Percentiles rank a stretch among this genome's conserved stretches.
phyloP scores from a whole-genome alignment of 2,329 filamentous ascomycete genomes.

The Hypoxylon sp. region DNA sequence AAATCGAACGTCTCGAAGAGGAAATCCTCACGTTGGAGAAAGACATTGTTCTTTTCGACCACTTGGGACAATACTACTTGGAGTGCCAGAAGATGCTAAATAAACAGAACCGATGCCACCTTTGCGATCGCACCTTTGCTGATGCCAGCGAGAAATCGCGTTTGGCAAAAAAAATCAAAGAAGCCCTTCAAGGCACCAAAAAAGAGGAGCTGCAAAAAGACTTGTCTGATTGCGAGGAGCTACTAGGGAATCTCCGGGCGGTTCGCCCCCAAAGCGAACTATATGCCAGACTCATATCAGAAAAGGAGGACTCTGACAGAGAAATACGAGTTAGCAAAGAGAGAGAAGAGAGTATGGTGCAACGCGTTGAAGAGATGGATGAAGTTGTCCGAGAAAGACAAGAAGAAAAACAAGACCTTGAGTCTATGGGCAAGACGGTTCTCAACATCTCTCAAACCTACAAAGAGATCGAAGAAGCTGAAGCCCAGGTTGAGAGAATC shows the following conservation, averaged over 20 bases:
- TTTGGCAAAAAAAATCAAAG: conserved; percentile 77
- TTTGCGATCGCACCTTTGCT: conserved; percentile 80
- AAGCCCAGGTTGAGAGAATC: conserved; percentile 81
- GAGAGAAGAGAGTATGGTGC: conserved; percentile 72
- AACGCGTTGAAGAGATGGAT: conserved; percentile 77
- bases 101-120: conserved; percentile 79
- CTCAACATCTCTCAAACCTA: conserved; percentile 80
- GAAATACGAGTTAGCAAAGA: conserved; percentile 74
- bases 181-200: conserved; percentile 72
- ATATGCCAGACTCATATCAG: conserved; percentile 77
- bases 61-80: conserved; percentile 79
- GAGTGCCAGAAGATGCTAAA: conserved; percentile 77
- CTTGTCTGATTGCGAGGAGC: conserved; percentile 65
- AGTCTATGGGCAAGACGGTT: conserved; percentile 82
- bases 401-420: conserved; percentile 78
- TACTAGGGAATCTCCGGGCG: conserved; percentile 72
- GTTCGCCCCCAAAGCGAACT: conserved; percentile 80
- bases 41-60: conserved; percentile 78
- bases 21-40: conserved; percentile 74
- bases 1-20: conserved; percentile 65
- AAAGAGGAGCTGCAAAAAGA: conserved; percentile 74
- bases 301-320: conserved; percentile 77
- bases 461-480: conserved; percentile 79
- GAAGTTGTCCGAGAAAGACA: conserved; percentile 74
- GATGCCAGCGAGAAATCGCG: conserved; percentile 73